Conservation (phyloP, 164 flowering plant species). For the Paratinospora sagittata region DNA sequence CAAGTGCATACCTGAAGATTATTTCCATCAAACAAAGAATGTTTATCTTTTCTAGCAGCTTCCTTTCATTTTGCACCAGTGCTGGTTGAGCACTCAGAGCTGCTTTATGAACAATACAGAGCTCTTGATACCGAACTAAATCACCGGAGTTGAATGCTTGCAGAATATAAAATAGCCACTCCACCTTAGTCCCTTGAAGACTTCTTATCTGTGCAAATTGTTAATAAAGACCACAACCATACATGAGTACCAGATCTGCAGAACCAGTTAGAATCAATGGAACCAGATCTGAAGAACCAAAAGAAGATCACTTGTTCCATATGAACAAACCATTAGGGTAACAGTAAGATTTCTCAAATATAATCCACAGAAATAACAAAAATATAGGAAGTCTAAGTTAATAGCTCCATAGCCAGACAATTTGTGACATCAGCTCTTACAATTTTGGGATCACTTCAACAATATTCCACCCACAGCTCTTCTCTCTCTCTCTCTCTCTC, state of each 20-base stretch:
- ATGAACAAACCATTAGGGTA: too few relatives aligned
- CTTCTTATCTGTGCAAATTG: constrained; percentile 54
- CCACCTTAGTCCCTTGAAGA: constrained; percentile 73
- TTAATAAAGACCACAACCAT: background rate
- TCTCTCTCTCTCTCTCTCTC: too few relatives aligned
- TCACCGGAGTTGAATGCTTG: constrained; percentile 89
- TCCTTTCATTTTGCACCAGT: constrained; percentile 74
- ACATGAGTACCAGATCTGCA: background rate
- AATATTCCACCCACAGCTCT: too few relatives aligned
- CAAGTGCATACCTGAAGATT: constrained; percentile 61
- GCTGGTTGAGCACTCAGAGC: constrained; percentile 86
- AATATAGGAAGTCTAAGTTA: too few relatives aligned
- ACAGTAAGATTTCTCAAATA: too few relatives aligned
- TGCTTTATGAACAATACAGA: constrained; percentile 77
- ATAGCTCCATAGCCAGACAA: too few relatives aligned
- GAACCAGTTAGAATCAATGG: too few relatives aligned
- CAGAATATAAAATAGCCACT: constrained; percentile 87
- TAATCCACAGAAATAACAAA: too few relatives aligned
- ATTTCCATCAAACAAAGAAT: constrained; percentile 97
- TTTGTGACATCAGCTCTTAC: too few relatives aligned
- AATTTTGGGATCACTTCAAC: too few relatives aligned
- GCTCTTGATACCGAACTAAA: constrained; percentile 79
- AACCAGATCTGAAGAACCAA: too few relatives aligned
- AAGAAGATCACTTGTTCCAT: too few relatives aligned
- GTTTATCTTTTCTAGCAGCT: constrained; percentile 82